phyloP scores from a whole-genome alignment of 345 rosid genomes.

The Hirschfeldia incana region DNA sequence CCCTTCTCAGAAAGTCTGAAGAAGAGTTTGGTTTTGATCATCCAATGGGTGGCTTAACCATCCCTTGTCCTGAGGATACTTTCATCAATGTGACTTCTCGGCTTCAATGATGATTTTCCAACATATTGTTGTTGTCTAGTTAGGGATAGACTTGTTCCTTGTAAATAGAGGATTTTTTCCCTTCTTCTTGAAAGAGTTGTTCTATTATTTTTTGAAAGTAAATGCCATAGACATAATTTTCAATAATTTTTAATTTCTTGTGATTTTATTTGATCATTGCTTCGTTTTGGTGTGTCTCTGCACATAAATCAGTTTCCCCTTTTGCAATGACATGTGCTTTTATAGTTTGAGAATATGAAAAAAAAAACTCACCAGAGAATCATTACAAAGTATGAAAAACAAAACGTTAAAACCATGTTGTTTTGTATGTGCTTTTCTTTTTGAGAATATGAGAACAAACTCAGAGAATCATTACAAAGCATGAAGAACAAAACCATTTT shows the following conservation, averaged over 20 bases:
- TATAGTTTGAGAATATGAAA: not conserved
- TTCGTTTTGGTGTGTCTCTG: not conserved
- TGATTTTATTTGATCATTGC: not conserved
- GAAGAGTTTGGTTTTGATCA: slow-evolving; percentile 56
- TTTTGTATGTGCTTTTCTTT: not conserved
- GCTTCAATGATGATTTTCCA: slow-evolving; percentile 26
- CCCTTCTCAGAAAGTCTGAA: slow-evolving; percentile 45
- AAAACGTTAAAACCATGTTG: not conserved
- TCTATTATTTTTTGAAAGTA: not conserved
- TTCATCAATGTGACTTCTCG: slow-evolving; percentile 44
- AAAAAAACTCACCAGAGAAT: not conserved
- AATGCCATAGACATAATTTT: not conserved
- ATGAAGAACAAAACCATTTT: not conserved
- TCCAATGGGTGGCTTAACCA: slow-evolving; percentile 53
- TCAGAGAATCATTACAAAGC: not conserved
- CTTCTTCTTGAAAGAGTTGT: slow-evolving; percentile 23
- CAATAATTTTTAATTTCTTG: not conserved
- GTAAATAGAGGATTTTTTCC: not conserved
- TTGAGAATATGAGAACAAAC: not conserved
- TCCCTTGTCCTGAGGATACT: slow-evolving; percentile 53
- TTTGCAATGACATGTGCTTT: not conserved
- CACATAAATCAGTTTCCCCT: not conserved
- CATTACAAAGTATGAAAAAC: not conserved
- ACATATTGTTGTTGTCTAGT: not conserved
- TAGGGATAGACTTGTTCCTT: slow-evolving; percentile 20